These are phyloP conservation scores for Aspergillus brasiliensis DNA, from an alignment of 2,329 filamentous ascomycete species.

Conservation along the genomic window DNA sequence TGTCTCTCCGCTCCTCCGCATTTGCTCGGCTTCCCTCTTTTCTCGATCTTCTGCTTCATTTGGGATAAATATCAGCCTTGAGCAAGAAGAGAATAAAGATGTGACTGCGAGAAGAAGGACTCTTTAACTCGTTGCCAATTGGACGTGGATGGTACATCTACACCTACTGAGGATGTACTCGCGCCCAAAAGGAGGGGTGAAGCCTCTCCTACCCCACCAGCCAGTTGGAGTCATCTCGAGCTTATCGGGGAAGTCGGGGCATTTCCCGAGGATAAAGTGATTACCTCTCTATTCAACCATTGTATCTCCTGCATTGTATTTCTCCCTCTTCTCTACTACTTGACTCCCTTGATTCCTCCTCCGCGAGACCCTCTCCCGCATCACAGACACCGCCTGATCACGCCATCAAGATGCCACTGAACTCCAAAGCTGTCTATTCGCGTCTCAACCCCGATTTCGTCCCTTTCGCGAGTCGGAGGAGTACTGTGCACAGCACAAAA, in stretches of 20 bases:
- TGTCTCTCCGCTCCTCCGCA: not conserved
- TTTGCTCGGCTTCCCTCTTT: not conserved
- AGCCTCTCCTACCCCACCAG: too few species aligned
- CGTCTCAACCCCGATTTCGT: slow-evolving; percentile 47
- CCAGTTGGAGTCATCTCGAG: too few species aligned
- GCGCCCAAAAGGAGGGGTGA: too few species aligned
- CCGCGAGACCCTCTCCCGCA: not conserved
- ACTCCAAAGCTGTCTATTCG: slow-evolving; percentile 54
- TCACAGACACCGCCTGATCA: not conserved
- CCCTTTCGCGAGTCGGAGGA: slow-evolving; percentile 69
- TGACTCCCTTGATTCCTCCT: not conserved
- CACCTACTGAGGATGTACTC: too few species aligned
- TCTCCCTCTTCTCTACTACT: not conserved
- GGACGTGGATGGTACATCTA: too few species aligned
- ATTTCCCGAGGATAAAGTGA: not conserved
- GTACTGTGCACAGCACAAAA: slow-evolving; percentile 89
- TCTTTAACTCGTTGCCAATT: too few species aligned
- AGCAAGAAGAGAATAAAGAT: too few species aligned
- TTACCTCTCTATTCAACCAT: not conserved
- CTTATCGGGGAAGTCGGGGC: too few species aligned
- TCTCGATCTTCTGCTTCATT: not conserved
- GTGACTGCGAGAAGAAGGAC: too few species aligned
- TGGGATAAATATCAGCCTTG: too few species aligned
- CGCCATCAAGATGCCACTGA: slow-evolving; percentile 49
- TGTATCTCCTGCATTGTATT: not conserved